Base-by-base conservation (phyloP, 2,329 filamentous ascomycete genomes). In the Emmonsiellopsis sp. region DNA sequence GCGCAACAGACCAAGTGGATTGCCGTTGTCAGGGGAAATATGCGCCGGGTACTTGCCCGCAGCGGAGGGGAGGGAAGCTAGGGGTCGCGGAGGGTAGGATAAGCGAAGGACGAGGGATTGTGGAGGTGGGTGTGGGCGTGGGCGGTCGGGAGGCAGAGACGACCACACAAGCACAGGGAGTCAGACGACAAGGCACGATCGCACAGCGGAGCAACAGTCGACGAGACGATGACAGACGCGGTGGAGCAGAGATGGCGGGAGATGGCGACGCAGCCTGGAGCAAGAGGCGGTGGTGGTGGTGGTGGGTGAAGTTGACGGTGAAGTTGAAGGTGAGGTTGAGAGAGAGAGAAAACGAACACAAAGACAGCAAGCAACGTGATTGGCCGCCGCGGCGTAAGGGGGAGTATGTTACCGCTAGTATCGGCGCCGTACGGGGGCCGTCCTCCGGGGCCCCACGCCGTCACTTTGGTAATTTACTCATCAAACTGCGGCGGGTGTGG, bases 241-340 rank as follows among this genome's bases (percentile, higher is more conserved):
- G 36, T 1, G 58, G 54, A 49, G 40, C 50, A 55, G 51, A 49
- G 52, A 53, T 49, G 56, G 53, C 54, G 57, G 53, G 53, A 27
- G 31, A 37, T 46, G 33, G 13, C 14, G 31, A 13, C 43, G 58
- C 55, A 40, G 44, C 57, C 53, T 56, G 45, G 49, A 51, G 53
- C 51, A 56, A 54, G 55, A 56, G 58, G 60, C 54, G 56, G 56
- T 54, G 58, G 58, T 55, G 57, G 53, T 53, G 52, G 27, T 34
- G 43, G 54, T 55, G 45, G 49, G 53, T 43, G 47, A 49, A 17
- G 17, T 17, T 49, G 43, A 48, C 14, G 48, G 42, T 51, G 34
- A 34, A 14, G 31, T 34, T 34, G 52, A 14, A 39, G 27, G 37
- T 32, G 40, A 33, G 46, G 27, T 36, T 32, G 50, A 14, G 21